Evolutionary conservation across 2,329 filamentous ascomycete genomes (phyloP).

Genomic region (Ophiostoma pallidulum): DNA sequence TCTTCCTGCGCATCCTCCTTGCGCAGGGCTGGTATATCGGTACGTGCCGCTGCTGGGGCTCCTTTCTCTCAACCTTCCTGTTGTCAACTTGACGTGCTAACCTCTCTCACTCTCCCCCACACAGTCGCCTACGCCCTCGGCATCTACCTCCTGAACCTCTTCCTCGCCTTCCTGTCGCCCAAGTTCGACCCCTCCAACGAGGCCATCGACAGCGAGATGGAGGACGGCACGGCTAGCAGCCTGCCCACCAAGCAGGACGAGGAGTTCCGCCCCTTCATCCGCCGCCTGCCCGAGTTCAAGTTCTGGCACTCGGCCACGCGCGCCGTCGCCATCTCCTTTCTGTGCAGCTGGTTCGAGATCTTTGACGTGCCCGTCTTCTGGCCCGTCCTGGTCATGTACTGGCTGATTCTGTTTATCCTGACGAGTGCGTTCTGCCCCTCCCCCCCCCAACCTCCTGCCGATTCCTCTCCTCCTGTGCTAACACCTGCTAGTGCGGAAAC

Average conservation of each 20-base stretch:
- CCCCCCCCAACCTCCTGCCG: neutral
- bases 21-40: constrained; percentile 99
- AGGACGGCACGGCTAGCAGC: constrained; percentile 73
- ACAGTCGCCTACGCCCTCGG: constrained; percentile 92
- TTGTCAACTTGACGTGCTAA: too few species aligned
- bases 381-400: constrained; percentile 97
- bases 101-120: too few species aligned
- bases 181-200: constrained; percentile 98
- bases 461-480: neutral
- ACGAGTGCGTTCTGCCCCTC: constrained; percentile 60
- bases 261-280: constrained; percentile 95
- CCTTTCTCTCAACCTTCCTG: neutral
- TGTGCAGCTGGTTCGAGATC: constrained; percentile 85
- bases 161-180: constrained; percentile 94
- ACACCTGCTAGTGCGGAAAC: constrained; percentile 68
- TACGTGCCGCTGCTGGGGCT: constrained; percentile 30
- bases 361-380: constrained; percentile 99
- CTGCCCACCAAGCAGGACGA: constrained; percentile 94
- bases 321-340: constrained; percentile 71
- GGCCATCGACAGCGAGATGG: constrained; percentile 83
- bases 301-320: constrained; percentile 97
- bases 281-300: constrained; percentile 96
- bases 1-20: constrained; percentile 81
- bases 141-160: constrained; percentile 97
- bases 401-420: constrained; percentile 90